Conservation (phyloP, 1,284 basidiomycete species). For the Salmacisia buchloeana region DNA sequence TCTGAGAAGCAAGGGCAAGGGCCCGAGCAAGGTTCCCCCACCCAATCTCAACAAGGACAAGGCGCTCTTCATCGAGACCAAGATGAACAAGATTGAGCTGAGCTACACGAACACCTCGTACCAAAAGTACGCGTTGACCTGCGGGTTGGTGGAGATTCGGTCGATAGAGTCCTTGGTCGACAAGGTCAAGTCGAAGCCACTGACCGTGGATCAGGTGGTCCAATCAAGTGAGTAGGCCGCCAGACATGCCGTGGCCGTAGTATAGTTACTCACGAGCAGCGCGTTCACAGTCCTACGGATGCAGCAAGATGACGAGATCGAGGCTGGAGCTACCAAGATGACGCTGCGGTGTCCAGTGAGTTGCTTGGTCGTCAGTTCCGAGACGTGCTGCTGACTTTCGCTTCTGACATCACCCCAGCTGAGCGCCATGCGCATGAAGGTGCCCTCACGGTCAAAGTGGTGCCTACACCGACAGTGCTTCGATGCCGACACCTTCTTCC, state of each 20-base stretch:
- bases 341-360: conserved; percentile 38
- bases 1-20: conserved; percentile 43
- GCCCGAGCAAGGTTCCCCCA: conserved; percentile 36
- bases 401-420: conserved; percentile 56
- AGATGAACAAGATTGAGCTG: conserved; percentile 21
- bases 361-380: not conserved
- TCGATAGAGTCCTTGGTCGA: conserved; percentile 29
- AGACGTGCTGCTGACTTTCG: not conserved
- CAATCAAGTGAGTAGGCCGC: conserved; percentile 14
- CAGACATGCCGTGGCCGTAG: not conserved
- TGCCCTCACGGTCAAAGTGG: conserved; percentile 73
- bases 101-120: conserved; percentile 35
- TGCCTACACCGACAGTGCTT: conserved; percentile 95
- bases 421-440: conserved; percentile 77
- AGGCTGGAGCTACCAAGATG: conserved; percentile 39
- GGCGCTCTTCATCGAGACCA: not conserved
- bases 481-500: conserved; percentile 88
- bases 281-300: conserved; percentile 21
- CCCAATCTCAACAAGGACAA: conserved; percentile 44
- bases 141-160: conserved; percentile 14
- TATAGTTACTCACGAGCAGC: too few species aligned
- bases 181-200: conserved; percentile 25
- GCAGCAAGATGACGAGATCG: conserved; percentile 45
- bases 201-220: conserved; percentile 37
- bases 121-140: conserved; percentile 1